Conservation (phyloP, 495 filamentous ascomycete genomes). For the Sabuloglossum arenarium region DNA sequence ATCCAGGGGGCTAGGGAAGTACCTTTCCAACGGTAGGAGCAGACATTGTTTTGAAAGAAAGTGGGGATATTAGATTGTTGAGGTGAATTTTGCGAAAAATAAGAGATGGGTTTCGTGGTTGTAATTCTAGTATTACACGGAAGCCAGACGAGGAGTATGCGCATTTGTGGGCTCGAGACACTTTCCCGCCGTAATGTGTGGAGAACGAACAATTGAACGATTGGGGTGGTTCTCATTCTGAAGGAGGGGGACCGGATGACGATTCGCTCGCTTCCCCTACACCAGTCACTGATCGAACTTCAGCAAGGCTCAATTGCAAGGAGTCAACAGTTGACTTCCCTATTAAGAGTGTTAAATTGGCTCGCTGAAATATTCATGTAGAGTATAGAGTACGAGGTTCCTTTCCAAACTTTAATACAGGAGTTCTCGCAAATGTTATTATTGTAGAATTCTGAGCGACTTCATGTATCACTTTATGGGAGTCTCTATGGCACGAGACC, state of each 20-base stretch:
- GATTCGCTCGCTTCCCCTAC: too few species aligned
- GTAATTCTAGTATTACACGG: background rate
- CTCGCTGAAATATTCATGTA: too few species aligned
- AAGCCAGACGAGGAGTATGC: background rate
- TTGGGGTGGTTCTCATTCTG: too few species aligned
- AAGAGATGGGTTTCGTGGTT: background rate
- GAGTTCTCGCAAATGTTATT: background rate
- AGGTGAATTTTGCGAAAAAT: background rate
- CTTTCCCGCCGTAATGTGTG: background rate
- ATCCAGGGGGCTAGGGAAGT: background rate
- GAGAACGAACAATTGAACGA: too few species aligned
- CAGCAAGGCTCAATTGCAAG: too few species aligned
- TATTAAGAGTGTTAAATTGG: too few species aligned
- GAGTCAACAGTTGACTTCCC: too few species aligned
- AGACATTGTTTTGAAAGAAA: conserved; percentile 9
- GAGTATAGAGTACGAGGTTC: background rate
- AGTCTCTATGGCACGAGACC: background rate
- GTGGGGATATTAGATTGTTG: background rate
- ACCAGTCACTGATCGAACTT: too few species aligned
- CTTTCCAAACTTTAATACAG: background rate
- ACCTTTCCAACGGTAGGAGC: conserved; percentile 37
- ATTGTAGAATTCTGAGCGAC: background rate
- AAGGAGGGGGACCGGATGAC: too few species aligned
- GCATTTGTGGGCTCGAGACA: background rate
- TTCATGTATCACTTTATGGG: background rate